Percentiles rank a stretch among this genome's conserved stretches.
Evolutionary conservation across 768 basidiomycete genomes (phyloP).

Genomic region (Tylopilus vinaceipallidus): DNA sequence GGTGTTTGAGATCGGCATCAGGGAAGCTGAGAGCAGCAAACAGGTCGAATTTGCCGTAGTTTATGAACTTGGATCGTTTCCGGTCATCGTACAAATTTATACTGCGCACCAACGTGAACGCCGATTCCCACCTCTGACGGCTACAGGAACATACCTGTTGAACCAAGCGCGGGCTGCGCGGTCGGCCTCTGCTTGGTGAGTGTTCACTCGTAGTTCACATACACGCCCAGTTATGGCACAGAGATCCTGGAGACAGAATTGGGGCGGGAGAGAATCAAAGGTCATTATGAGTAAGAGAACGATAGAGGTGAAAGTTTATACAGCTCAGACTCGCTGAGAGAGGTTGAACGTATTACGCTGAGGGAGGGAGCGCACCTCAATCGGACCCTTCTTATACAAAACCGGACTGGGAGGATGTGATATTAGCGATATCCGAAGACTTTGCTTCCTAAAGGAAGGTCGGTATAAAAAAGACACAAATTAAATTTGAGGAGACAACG

Average conservation of each 20-base stretch:
- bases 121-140: background rate
- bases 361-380: constrained; percentile 1
- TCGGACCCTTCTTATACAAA: constrained; percentile 32
- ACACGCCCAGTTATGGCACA: constrained; percentile 35
- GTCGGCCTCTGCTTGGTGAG: constrained; percentile 35
- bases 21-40: constrained; percentile 40
- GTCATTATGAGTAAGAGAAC: constrained; percentile 26
- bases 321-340: constrained; percentile 29
- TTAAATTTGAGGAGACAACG: constrained; percentile 23
- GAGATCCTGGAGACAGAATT: constrained; percentile 37
- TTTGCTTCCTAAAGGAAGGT: constrained; percentile 21
- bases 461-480: constrained; percentile 26
- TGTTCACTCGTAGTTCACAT: constrained; percentile 35
- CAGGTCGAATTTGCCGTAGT: constrained; percentile 38
- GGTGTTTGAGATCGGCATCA: constrained; percentile 35
- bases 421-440: constrained; percentile 20
- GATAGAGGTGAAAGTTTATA: constrained; percentile 16
- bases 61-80: constrained; percentile 34
- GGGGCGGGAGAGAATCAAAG: constrained; percentile 32
- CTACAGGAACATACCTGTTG: constrained; percentile 21
- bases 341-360: constrained; percentile 7
- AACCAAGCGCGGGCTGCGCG: constrained; percentile 34
- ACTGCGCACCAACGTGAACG: constrained; percentile 12
- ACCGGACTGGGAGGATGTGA: constrained; percentile 13
- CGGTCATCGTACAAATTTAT: constrained; percentile 34